These are phyloP conservation scores for Pyrus hybrid DNA, from an alignment of 331 rosid genomes.

Conservation along the genomic window DNA sequence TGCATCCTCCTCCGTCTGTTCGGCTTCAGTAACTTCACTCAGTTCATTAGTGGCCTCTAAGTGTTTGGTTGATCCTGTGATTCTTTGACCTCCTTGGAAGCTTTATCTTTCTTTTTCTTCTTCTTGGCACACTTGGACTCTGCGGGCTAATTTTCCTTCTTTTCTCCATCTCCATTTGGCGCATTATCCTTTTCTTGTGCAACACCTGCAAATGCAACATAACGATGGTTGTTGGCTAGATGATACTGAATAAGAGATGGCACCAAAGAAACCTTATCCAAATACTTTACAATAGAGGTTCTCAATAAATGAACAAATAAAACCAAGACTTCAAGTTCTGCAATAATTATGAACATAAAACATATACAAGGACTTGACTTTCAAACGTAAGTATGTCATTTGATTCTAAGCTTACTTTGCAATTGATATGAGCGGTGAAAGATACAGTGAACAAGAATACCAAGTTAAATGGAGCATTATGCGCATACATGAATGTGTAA, in stretches of 20 bases:
- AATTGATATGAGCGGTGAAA: background rate
- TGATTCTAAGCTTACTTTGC: background rate
- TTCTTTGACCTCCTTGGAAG: conserved; percentile 67
- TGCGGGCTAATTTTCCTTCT: conserved; percentile 39
- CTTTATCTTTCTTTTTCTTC: conserved; percentile 88
- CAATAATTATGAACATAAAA: background rate
- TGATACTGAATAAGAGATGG: background rate
- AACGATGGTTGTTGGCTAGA: background rate
- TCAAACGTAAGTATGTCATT: background rate
- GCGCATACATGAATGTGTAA: background rate
- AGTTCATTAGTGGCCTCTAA: conserved; percentile 31
- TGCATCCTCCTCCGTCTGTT: conserved; percentile 51
- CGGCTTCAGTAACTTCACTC: conserved; percentile 28
- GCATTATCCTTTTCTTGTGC: conserved; percentile 42
- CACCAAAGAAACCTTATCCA: background rate
- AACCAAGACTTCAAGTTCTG: background rate
- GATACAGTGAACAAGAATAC: background rate
- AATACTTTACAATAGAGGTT: background rate
- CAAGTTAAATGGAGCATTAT: background rate
- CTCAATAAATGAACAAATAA: background rate
- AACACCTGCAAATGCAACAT: conserved; percentile 33
- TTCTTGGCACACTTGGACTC: conserved; percentile 69
- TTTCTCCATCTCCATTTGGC: conserved; percentile 50
- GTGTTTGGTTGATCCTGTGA: conserved; percentile 44
- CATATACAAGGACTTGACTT: background rate